Conservation (phyloP, 2,329 filamentous ascomycete genomes). For the Xylaria sp. region DNA sequence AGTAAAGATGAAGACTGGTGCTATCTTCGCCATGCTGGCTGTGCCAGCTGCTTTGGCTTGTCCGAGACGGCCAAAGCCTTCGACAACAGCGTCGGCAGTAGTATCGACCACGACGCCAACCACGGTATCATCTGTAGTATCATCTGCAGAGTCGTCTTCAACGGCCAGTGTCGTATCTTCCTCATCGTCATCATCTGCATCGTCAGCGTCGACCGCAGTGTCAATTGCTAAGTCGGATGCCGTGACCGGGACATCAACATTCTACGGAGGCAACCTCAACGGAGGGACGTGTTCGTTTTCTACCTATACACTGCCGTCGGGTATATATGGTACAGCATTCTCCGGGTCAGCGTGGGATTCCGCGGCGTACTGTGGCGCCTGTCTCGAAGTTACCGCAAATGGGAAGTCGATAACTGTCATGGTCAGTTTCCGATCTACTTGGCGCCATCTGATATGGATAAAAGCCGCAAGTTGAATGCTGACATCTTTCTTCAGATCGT, state of each 20-base stretch:
- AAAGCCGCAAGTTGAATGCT: neutral
- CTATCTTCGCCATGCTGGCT: constrained; percentile 29
- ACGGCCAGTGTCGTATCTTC: neutral
- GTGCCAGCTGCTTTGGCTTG: constrained; percentile 30
- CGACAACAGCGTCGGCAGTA: constrained; percentile 2
- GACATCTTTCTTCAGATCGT: constrained; percentile 52
- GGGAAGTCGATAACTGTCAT: constrained; percentile 72
- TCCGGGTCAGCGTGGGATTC: constrained; percentile 67
- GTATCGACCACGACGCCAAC: constrained; percentile 6
- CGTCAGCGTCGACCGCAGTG: constrained; percentile 7
- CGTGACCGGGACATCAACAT: constrained; percentile 59
- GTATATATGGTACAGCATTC: constrained; percentile 70
- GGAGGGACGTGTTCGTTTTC: constrained; percentile 73
- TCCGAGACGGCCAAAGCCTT: constrained; percentile 21
- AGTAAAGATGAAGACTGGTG: constrained; percentile 29
- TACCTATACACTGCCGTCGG: constrained; percentile 69
- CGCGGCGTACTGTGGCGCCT: constrained; percentile 69
- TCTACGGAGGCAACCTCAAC: constrained; percentile 65
- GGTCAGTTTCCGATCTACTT: constrained; percentile 55
- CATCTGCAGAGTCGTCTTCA: neutral
- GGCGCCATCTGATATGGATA: neutral
- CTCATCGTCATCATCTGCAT: constrained; percentile 6
- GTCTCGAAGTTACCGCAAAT: constrained; percentile 67
- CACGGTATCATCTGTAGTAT: neutral
- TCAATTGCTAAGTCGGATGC: constrained; percentile 31